These are phyloP conservation scores for Leishmania tarentolae DNA, from an alignment of 208 protist species.

Conservation along the genomic window DNA sequence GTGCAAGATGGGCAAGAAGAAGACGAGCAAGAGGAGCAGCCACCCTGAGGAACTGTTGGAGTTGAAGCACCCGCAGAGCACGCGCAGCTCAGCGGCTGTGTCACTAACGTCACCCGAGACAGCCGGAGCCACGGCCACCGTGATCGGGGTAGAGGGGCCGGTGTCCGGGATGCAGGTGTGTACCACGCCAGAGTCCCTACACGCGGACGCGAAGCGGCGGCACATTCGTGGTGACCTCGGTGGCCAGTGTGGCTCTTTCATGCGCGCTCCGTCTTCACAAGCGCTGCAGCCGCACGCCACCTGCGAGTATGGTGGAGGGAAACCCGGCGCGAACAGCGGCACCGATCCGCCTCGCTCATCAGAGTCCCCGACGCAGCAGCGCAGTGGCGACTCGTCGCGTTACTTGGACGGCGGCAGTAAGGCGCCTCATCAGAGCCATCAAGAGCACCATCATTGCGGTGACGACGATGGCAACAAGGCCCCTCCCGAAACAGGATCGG, in stretches of 20 bases:
- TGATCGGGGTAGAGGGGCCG: not conserved
- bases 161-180: not conserved
- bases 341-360: not conserved
- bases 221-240: not conserved
- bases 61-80: not conserved
- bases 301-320: not conserved
- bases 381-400: not conserved
- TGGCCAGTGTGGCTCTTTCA: conserved; percentile 21
- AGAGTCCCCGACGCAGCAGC: not conserved
- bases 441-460: not conserved
- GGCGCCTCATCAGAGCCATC: not conserved
- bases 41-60: not conserved
- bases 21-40: not conserved
- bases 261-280: not conserved
- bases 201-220: not conserved
- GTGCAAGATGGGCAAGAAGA: not conserved
- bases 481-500: not conserved
- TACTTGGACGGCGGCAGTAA: not conserved
- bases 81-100: not conserved
- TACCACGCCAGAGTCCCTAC: conserved; percentile 20
- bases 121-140: not conserved
- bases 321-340: not conserved
- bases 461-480: not conserved
- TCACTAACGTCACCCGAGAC: not conserved
- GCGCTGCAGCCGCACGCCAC: not conserved